Percentiles rank a stretch among this genome's conserved stretches.
These are phyloP conservation scores for Marchantia paleacea DNA, from an alignment of 225 moss, liverwort and hornwort species.

Conservation along the genomic window DNA sequence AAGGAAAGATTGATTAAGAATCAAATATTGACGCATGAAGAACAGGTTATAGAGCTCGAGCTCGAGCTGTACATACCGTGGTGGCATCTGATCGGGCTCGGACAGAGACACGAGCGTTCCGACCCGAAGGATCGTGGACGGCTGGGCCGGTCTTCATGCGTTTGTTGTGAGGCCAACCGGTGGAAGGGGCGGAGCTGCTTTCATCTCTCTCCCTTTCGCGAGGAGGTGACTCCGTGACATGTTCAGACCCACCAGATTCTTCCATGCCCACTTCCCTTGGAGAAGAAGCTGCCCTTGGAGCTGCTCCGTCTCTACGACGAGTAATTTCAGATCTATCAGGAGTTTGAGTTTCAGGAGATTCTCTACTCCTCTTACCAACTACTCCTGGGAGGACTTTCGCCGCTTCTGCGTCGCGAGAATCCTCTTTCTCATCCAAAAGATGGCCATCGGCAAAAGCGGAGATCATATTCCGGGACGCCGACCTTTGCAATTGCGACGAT, in stretches of 20 bases:
- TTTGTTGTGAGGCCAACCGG: not conserved
- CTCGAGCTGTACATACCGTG: not conserved
- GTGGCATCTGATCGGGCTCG: conserved; percentile 28
- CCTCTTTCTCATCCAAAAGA: not conserved
- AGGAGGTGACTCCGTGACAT: not conserved
- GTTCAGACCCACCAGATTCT: not conserved
- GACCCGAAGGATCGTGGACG: conserved; percentile 10
- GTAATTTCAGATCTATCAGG: conserved; percentile 10
- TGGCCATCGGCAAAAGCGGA: not conserved
- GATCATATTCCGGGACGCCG: not conserved
- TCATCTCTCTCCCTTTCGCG: conserved; percentile 2
- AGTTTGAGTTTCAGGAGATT: conserved; percentile 8
- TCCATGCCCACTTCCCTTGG: not conserved
- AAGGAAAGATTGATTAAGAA: not conserved
- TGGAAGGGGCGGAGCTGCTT: not conserved
- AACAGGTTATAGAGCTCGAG: not conserved
- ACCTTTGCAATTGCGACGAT: not conserved
- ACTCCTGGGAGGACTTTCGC: not conserved
- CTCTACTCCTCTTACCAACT: not conserved
- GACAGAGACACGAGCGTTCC: conserved; percentile 26
- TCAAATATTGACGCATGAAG: no score
- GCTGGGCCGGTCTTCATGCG: conserved; percentile 1
- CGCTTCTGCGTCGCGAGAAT: not conserved
- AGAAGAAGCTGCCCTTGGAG: not conserved
- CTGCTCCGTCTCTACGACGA: not conserved